Evolutionary conservation across 139 green algal species (phyloP).

Genomic region (Chloropicon primus): DNA sequence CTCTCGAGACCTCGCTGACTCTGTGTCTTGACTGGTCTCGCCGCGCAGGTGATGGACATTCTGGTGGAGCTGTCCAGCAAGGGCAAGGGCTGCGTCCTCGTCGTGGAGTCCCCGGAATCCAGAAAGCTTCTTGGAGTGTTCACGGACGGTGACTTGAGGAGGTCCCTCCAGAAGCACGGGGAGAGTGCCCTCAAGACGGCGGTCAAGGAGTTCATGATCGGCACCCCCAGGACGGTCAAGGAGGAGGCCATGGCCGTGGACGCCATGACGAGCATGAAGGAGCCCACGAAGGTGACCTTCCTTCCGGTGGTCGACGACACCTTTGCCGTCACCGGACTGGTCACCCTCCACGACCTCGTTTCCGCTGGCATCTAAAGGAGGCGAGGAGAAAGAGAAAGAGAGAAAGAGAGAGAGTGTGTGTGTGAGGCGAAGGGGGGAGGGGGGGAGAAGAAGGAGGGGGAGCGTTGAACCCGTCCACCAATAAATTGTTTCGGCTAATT

Average conservation of each 20-base stretch:
- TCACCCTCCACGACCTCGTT: conserved; percentile 45
- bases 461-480: too few species aligned
- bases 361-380: conserved; percentile 30
- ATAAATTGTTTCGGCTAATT: too few species aligned
- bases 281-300: conserved; percentile 29
- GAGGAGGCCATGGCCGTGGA: conserved; percentile 29
- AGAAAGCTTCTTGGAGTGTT: conserved; percentile 31
- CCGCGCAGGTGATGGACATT: conserved; percentile 26
- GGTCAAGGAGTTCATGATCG: conserved; percentile 22
- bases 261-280: conserved; percentile 37
- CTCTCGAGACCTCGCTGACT: too few species aligned
- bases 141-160: conserved; percentile 40
- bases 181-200: conserved; percentile 16
- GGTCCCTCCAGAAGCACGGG: conserved; percentile 19
- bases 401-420: not conserved
- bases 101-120: conserved; percentile 11
- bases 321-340: conserved; percentile 23
- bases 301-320: conserved; percentile 34
- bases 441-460: not conserved
- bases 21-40: too few species aligned
- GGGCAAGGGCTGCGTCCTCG: conserved; percentile 34
- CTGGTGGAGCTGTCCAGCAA: conserved; percentile 40
- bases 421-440: not conserved
- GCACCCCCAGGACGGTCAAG: conserved; percentile 13
- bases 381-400: not conserved